Percentiles rank a stretch among this genome's conserved stretches.
Evolutionary conservation across 768 basidiomycete genomes (phyloP).

Genomic region (Tricholoma furcatifolium): DNA sequence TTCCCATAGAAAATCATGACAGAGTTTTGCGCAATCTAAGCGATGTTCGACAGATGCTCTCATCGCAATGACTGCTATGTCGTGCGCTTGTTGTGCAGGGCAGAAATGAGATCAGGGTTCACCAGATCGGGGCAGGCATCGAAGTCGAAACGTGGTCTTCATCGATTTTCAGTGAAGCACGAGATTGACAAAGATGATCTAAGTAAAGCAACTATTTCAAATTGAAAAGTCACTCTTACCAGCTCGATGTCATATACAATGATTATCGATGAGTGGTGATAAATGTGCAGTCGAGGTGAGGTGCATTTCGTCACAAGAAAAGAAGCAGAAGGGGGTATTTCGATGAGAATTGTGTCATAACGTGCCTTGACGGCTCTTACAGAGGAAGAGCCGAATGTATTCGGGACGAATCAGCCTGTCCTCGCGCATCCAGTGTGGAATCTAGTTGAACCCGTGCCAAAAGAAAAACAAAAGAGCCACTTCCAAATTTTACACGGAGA

Average conservation of each 20-base stretch:
- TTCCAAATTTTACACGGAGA: background rate
- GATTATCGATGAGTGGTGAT: constrained; percentile 20
- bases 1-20: no score
- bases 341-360: background rate
- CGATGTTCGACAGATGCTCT: background rate
- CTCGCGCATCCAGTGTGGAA: background rate
- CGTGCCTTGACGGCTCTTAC: background rate
- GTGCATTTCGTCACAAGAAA: background rate
- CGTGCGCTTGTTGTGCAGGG: no score
- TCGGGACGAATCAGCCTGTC: background rate
- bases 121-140: background rate
- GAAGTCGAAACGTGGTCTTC: background rate
- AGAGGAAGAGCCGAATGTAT: background rate
- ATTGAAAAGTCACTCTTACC: background rate
- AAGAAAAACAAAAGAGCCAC: background rate
- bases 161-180: constrained; percentile 8
- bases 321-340: background rate
- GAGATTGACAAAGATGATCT: constrained; percentile 12
- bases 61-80: background rate
- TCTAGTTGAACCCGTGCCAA: background rate
- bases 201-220: background rate
- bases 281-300: background rate
- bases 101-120: constrained; percentile 5
- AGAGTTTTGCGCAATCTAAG: no score
- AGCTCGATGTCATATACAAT: background rate